A percentile compares a stretch with the other conserved stretches of the same genome.
Conservation (phyloP, 179 eudicot genomes). For the Pouteria campechiana region DNA sequence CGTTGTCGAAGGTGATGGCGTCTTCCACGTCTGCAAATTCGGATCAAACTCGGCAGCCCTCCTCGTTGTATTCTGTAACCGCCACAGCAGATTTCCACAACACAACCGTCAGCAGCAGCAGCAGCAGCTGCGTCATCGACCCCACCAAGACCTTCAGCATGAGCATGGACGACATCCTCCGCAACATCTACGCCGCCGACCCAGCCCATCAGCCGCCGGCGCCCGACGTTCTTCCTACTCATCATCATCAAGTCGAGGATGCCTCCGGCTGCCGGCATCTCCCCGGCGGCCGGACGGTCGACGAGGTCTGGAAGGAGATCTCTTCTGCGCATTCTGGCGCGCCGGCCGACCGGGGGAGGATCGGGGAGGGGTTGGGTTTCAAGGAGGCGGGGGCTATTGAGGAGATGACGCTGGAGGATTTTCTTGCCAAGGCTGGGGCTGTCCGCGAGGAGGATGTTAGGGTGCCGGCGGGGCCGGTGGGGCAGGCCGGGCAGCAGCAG, state of each 20-base stretch:
- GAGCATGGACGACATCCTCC: conserved; percentile 54
- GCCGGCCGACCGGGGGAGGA: conserved; percentile 22
- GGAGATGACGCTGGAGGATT: conserved; percentile 53
- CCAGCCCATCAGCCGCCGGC: conserved; percentile 7
- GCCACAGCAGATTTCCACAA: conserved; percentile 2
- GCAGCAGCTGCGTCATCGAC: too few species aligned
- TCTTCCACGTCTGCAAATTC: conserved; percentile 23
- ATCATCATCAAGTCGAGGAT: background rate
- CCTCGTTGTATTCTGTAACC: conserved; percentile 10
- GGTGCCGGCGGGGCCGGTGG: conserved; percentile 15
- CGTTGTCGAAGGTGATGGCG: conserved; percentile 38
- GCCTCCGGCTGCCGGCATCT: background rate
- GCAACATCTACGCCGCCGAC: conserved; percentile 31
- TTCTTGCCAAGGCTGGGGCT: conserved; percentile 37
- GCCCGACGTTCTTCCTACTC: background rate
- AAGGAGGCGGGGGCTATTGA: conserved; percentile 17
- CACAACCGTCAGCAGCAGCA: background rate
- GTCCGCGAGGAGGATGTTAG: conserved; percentile 35
- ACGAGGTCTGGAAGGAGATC: conserved; percentile 47
- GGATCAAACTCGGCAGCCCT: conserved; percentile 26
- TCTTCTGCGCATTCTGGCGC: too few species aligned
- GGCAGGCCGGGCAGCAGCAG: conserved; percentile 13
- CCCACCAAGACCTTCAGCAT: conserved; percentile 13
- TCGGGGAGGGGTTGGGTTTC: too few species aligned
- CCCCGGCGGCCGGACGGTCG: conserved; percentile 14